These are phyloP conservation scores for Chalciporus chontae DNA, from an alignment of 768 basidiomycete genomes.

Conservation along the genomic window DNA sequence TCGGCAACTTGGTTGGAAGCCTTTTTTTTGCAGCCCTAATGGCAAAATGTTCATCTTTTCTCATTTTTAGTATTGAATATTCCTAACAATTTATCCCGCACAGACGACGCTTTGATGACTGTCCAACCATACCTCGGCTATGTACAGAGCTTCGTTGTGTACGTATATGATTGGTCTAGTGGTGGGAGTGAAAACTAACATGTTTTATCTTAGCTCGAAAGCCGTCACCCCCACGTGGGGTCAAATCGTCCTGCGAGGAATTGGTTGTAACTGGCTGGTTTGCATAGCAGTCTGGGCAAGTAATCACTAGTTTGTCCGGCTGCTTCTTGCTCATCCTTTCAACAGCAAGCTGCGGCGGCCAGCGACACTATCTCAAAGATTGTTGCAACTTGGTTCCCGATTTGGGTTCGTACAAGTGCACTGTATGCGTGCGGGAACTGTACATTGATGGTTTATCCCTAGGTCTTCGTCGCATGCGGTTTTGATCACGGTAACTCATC, in stretches of 20 bases:
- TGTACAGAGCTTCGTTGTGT: constrained; percentile 57
- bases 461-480: constrained; percentile 69
- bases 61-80: not conserved
- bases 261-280: constrained; percentile 77
- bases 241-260: constrained; percentile 69
- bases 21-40: constrained; percentile 68
- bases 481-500: constrained; percentile 60
- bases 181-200: constrained; percentile 1
- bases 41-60: constrained; percentile 50
- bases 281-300: constrained; percentile 71
- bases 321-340: constrained; percentile 2
- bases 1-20: constrained; percentile 67
- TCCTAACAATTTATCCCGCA: not conserved
- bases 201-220: constrained; percentile 43
- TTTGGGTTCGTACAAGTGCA: constrained; percentile 49
- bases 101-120: constrained; percentile 61
- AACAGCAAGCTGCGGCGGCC: constrained; percentile 66
- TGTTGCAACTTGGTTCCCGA: constrained; percentile 67
- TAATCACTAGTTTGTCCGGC: not conserved
- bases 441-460: not conserved
- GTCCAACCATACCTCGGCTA: constrained; percentile 54
- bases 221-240: constrained; percentile 65
- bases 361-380: constrained; percentile 70
- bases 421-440: not conserved
- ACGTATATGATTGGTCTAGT: constrained; percentile 18